Percentiles rank a stretch among this genome's conserved stretches.
Evolutionary conservation across 306 rosid species (phyloP).

Genomic region (Sicyos baderoa): DNA sequence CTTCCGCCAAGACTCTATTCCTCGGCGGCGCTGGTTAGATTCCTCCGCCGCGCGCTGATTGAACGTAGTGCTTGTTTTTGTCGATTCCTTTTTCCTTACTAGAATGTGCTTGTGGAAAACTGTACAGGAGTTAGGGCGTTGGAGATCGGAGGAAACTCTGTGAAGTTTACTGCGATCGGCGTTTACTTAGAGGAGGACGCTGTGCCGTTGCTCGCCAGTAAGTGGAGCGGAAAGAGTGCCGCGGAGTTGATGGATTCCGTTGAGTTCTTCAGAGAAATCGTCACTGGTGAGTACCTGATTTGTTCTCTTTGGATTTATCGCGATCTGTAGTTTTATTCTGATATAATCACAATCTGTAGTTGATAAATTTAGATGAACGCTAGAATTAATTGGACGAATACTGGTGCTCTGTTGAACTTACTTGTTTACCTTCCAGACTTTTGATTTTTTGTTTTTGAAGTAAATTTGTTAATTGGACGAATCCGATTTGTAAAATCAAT

Average conservation of each 20-base stretch:
- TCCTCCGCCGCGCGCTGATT: not conserved
- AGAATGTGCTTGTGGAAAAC: not conserved
- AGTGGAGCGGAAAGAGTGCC: slow-evolving; percentile 55
- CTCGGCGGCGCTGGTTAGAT: slow-evolving; percentile 52
- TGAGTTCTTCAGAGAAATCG: slow-evolving; percentile 55
- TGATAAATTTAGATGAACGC: too few relatives aligned
- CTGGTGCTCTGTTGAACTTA: not conserved
- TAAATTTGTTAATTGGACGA: not conserved
- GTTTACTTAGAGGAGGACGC: slow-evolving; percentile 64
- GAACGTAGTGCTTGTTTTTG: not conserved
- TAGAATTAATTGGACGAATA: not conserved
- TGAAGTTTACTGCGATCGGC: slow-evolving; percentile 59
- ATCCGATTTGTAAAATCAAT: not conserved
- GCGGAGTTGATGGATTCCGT: slow-evolving; percentile 42
- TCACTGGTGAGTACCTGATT: slow-evolving; percentile 36
- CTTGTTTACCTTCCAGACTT: not conserved
- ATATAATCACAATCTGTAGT: too few relatives aligned
- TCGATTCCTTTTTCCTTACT: too few relatives aligned
- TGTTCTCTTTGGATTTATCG: not conserved
- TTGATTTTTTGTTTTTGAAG: not conserved
- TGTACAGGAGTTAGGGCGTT: slow-evolving; percentile 54
- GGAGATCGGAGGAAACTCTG: slow-evolving; percentile 42
- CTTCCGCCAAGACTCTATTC: slow-evolving; percentile 31
- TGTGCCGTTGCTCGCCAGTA: slow-evolving; percentile 38
- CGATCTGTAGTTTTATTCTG: not conserved